Percentiles rank a stretch among this genome's conserved stretches.
Conservation (phyloP, 2,329 filamentous ascomycete species). For the Aspergillus sojae region DNA sequence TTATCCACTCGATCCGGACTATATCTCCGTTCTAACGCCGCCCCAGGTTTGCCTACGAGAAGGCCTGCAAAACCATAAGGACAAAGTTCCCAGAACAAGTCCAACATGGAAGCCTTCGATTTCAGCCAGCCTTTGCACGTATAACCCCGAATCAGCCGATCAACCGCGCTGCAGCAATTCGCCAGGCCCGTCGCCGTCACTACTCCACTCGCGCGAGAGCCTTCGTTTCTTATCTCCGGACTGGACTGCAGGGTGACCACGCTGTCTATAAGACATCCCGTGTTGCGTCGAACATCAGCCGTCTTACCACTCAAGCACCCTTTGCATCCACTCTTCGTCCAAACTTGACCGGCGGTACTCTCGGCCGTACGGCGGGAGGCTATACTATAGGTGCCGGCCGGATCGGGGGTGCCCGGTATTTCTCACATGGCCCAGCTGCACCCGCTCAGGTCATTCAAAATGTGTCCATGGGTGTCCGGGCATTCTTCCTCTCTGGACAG, state of each 20-base stretch:
- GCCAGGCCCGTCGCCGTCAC: constrained; percentile 65
- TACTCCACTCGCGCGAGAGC: constrained; percentile 59
- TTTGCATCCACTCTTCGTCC: constrained; percentile 88
- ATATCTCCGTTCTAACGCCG: constrained; percentile 26
- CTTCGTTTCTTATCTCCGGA: constrained; percentile 55
- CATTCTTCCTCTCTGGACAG: constrained; percentile 88
- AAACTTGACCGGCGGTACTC: constrained; percentile 84
- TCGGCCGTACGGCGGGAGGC: constrained; percentile 85
- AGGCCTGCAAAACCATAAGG: constrained; percentile 47
- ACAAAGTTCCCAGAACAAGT: constrained; percentile 45
- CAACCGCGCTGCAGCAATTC: constrained; percentile 63
- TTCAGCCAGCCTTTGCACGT: constrained; percentile 64
- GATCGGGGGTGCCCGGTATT: constrained; percentile 75
- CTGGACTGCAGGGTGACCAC: constrained; percentile 50
- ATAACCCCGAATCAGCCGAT: constrained; percentile 60
- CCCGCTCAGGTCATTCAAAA: constrained; percentile 92
- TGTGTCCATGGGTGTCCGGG: constrained; percentile 89
- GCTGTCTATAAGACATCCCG: constrained; percentile 59
- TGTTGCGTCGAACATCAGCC: constrained; percentile 58
- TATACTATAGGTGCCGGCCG: constrained; percentile 74
- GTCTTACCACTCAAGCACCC: constrained; percentile 74
- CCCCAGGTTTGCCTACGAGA: constrained; percentile 51
- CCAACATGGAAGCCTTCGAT: constrained; percentile 47
- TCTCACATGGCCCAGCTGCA: constrained; percentile 82
- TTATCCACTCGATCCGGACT: background rate